Conservation (phyloP, 345 rosid species). For the Arabidopsis arenosa region DNA sequence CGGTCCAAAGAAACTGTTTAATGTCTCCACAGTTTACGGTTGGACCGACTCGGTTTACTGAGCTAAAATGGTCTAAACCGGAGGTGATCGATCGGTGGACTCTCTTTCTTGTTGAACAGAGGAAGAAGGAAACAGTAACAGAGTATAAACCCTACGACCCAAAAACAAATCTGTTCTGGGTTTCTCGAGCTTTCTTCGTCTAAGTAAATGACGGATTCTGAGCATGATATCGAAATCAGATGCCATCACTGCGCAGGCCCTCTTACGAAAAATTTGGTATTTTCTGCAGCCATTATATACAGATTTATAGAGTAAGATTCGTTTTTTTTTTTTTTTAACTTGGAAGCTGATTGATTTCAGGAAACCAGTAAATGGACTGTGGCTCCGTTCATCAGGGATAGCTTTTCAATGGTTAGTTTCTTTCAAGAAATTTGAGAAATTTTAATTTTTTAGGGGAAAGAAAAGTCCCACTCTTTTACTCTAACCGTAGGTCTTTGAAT, state of each 20-base stretch:
- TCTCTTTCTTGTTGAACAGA: slow-evolving; percentile 6
- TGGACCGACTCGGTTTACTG: slow-evolving; percentile 14
- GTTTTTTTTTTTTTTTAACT: neutral
- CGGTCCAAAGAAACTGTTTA: slow-evolving; percentile 11
- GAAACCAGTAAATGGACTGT: slow-evolving; percentile 89
- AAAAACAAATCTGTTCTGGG: neutral
- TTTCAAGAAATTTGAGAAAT: neutral
- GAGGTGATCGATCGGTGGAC: slow-evolving; percentile 22
- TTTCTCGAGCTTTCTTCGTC: slow-evolving; percentile 9
- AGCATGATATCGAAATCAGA: slow-evolving; percentile 41
- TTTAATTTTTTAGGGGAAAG: neutral
- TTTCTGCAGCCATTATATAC: slow-evolving; percentile 3
- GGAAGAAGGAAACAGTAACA: slow-evolving; percentile 22
- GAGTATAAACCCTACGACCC: slow-evolving; percentile 32
- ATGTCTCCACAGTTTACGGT: neutral
- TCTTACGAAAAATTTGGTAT: slow-evolving; percentile 76
- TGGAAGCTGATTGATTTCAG: slow-evolving; percentile 51
- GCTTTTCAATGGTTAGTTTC: slow-evolving; percentile 81
- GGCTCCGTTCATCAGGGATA: slow-evolving; percentile 81
- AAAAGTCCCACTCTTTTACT: slow-evolving; percentile 11
- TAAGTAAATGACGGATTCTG: slow-evolving; percentile 54
- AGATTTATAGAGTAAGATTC: slow-evolving; percentile 10
- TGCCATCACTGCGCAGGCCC: slow-evolving; percentile 97
- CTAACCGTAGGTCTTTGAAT: neutral
- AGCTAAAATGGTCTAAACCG: slow-evolving; percentile 6